These are phyloP conservation scores for Epichloe brachyelytri DNA, from an alignment of 2,329 filamentous ascomycete species.

Conservation along the genomic window DNA sequence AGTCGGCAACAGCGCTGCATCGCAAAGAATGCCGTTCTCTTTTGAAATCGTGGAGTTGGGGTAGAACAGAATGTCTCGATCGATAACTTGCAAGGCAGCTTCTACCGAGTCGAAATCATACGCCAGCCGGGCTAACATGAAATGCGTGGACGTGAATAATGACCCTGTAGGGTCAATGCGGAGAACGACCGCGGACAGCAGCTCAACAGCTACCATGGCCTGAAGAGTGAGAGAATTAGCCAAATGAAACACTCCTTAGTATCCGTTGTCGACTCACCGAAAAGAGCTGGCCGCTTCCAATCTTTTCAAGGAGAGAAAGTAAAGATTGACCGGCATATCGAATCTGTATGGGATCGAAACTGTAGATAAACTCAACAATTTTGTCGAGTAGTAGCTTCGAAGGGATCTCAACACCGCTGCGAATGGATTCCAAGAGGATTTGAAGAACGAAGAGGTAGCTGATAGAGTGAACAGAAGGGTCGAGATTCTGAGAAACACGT, in stretches of 20 bases:
- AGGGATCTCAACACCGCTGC: slow-evolving; percentile 17
- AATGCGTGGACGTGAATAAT: slow-evolving; percentile 53
- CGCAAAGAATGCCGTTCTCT: slow-evolving; percentile 30
- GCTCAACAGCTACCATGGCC: slow-evolving; percentile 33
- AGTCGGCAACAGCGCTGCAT: slow-evolving; percentile 29
- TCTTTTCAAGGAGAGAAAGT: slow-evolving; percentile 28
- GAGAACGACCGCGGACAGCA: slow-evolving; percentile 41
- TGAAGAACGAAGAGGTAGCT: slow-evolving; percentile 38
- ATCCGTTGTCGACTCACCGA: slow-evolving; percentile 24
- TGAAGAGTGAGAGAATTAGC: slow-evolving; percentile 11
- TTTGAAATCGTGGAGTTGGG: slow-evolving; percentile 31
- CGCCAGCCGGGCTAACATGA: slow-evolving; percentile 44
- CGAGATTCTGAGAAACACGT: slow-evolving; percentile 25
- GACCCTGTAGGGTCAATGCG: slow-evolving; percentile 53
- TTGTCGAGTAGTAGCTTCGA: slow-evolving; percentile 25
- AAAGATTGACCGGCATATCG: slow-evolving; percentile 35
- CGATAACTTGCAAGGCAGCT: slow-evolving; percentile 46
- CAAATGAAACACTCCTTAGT: neutral
- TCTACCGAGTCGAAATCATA: slow-evolving; percentile 40
- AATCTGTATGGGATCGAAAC: slow-evolving; percentile 38
- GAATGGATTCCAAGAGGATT: slow-evolving; percentile 17
- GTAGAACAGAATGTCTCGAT: slow-evolving; percentile 54
- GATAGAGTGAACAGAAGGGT: slow-evolving; percentile 36
- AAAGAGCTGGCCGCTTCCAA: slow-evolving; percentile 26
- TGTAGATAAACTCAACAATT: slow-evolving; percentile 30